phyloP scores from a whole-genome alignment of 257 asterid genomes.

The Gentiana dahurica region DNA sequence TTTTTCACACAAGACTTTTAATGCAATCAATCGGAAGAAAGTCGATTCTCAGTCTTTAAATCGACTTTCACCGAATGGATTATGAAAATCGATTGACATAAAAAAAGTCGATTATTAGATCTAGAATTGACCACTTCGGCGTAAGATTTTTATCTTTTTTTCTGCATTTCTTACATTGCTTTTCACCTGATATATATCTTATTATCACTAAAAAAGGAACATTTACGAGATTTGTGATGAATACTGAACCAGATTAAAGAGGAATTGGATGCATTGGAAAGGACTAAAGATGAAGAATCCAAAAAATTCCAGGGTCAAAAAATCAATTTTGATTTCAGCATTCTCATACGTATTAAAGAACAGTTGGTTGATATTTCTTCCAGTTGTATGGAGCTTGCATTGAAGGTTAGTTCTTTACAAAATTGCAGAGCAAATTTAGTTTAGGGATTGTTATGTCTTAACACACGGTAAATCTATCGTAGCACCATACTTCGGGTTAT shows the following conservation, averaged over 20 bases:
- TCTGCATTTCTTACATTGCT: background rate
- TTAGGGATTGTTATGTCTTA: no score
- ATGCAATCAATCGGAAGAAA: no score
- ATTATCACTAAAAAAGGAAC: background rate
- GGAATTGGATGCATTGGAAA: slow-evolving; percentile 60
- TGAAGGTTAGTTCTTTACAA: slow-evolving; percentile 45
- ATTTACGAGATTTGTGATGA: background rate
- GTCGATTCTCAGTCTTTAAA: no score
- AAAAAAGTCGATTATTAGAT: no score
- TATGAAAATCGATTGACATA: no score
- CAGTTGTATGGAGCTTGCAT: slow-evolving; percentile 73
- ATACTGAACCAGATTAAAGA: slow-evolving; percentile 43
- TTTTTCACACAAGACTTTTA: no score
- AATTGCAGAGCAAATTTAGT: no score
- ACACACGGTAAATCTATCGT: no score
- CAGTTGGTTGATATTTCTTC: slow-evolving; percentile 77
- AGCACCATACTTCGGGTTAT: no score
- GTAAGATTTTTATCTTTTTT: no score
- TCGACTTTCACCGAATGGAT: no score
- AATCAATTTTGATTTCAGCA: slow-evolving; percentile 63
- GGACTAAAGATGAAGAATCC: slow-evolving; percentile 72
- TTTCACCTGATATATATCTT: background rate
- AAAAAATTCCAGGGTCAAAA: slow-evolving; percentile 66
- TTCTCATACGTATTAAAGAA: slow-evolving; percentile 72
- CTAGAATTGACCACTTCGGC: no score